phyloP scores from a whole-genome alignment of 305 asterid genomes.

The Petunia hybrid region DNA sequence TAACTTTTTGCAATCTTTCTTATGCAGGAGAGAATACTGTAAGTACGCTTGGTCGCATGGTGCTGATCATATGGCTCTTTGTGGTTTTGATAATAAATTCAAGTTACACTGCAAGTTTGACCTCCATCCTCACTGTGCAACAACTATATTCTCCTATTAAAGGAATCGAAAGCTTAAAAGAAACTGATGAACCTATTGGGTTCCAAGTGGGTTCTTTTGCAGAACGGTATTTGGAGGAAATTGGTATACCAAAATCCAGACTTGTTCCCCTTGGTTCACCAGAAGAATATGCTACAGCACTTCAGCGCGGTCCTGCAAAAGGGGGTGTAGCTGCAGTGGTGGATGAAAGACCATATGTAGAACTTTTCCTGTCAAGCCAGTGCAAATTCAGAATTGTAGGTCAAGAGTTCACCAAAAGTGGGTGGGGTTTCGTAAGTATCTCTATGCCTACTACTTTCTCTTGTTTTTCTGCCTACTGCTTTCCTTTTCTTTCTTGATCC shows the following conservation, averaged over 20 bases:
- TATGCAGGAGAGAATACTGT: slow-evolving; percentile 61
- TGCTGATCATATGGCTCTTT: slow-evolving; percentile 73
- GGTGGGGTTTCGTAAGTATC: slow-evolving; percentile 81
- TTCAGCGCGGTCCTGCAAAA: slow-evolving; percentile 55
- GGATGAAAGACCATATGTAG: slow-evolving; percentile 69
- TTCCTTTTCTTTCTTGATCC: neutral
- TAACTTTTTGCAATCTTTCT: neutral
- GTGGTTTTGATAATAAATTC: slow-evolving; percentile 66
- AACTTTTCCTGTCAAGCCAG: slow-evolving; percentile 60
- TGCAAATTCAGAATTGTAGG: slow-evolving; percentile 64
- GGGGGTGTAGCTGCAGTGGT: slow-evolving; percentile 80
- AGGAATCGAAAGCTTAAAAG: slow-evolving; percentile 60
- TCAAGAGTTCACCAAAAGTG: slow-evolving; percentile 63
- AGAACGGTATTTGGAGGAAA: slow-evolving; percentile 58
- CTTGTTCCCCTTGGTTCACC: slow-evolving; percentile 64
- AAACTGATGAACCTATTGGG: slow-evolving; percentile 60
- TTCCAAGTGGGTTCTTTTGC: slow-evolving; percentile 78
- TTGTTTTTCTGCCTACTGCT: neutral
- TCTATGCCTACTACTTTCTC: slow-evolving; percentile 25
- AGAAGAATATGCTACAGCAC: slow-evolving; percentile 57
- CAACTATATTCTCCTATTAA: slow-evolving; percentile 65
- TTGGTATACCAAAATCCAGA: slow-evolving; percentile 61
- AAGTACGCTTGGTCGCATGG: slow-evolving; percentile 62
- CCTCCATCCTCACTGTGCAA: slow-evolving; percentile 72
- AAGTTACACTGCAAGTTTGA: slow-evolving; percentile 78